Evolutionary conservation across 129 eudicot genomes (phyloP).

Genomic region (Tagetes erecta): DNA sequence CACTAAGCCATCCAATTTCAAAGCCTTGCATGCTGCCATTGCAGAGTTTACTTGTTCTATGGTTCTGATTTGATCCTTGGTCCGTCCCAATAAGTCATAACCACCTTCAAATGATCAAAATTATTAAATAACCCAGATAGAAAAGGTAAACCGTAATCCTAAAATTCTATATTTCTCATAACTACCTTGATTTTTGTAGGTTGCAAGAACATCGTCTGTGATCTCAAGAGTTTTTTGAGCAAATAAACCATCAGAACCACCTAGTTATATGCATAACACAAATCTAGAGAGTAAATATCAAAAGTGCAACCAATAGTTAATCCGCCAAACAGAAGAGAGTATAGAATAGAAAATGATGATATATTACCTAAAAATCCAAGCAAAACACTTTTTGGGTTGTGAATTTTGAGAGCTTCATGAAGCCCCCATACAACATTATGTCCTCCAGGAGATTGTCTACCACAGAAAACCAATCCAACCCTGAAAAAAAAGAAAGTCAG

Average conservation of each 20-base stretch:
- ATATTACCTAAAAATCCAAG: slow-evolving; percentile 83
- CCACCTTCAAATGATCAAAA: slow-evolving; percentile 63
- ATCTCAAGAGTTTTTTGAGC: slow-evolving; percentile 89
- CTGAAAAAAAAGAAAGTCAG: slow-evolving; percentile 38
- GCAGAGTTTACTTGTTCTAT: slow-evolving; percentile 97
- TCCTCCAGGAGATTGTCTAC: slow-evolving; percentile 99
- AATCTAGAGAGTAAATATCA: background rate
- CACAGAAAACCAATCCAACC: slow-evolving; percentile 95
- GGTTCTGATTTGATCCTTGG: slow-evolving; percentile 97
- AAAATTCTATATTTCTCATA: background rate
- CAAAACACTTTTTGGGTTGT: slow-evolving; percentile 72
- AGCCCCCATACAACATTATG: slow-evolving; percentile 99
- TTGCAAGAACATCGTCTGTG: slow-evolving; percentile 77
- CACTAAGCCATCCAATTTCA: slow-evolving; percentile 88
- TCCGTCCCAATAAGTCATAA: slow-evolving; percentile 94
- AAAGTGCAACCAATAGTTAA: background rate
- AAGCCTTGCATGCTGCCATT: slow-evolving; percentile 75
- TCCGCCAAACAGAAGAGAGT: slow-evolving; percentile 7
- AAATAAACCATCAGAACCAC: slow-evolving; percentile 99
- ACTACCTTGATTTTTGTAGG: slow-evolving; percentile 97
- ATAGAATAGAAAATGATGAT: background rate
- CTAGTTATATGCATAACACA: slow-evolving; percentile 40
- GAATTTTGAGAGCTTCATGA: slow-evolving; percentile 79
- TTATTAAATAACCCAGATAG: slow-evolving; percentile 4
- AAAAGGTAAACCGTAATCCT: background rate